These are phyloP conservation scores for Hypoxylon lenormandii DNA, from an alignment of 495 filamentous ascomycete genomes.

Conservation along the genomic window DNA sequence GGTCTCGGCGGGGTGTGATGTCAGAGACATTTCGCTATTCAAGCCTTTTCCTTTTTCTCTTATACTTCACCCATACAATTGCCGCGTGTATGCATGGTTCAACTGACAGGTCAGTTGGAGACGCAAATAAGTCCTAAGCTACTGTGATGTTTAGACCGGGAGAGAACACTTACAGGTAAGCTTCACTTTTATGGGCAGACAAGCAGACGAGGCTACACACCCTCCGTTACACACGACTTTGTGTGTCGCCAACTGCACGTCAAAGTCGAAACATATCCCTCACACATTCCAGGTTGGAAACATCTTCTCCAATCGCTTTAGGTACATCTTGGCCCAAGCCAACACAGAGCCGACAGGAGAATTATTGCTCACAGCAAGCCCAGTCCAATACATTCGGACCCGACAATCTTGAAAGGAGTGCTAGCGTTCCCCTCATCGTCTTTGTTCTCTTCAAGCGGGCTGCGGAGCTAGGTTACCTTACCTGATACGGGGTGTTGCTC, in stretches of 20 bases:
- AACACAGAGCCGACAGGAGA: slow-evolving; percentile 10
- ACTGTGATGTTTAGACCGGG: background rate
- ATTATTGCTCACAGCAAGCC: slow-evolving; percentile 9
- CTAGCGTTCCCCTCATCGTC: background rate
- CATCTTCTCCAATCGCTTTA: slow-evolving; percentile 19
- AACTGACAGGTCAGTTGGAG: slow-evolving; percentile 38
- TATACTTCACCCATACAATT: slow-evolving; percentile 9
- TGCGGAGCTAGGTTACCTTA: no score
- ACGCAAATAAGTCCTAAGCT: slow-evolving; percentile 4
- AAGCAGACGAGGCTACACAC: slow-evolving; percentile 22
- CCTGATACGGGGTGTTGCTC: background rate
- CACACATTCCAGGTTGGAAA: slow-evolving; percentile 11
- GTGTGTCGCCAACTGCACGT: slow-evolving; percentile 26
- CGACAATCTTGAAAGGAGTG: background rate
- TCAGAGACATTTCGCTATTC: slow-evolving; percentile 11
- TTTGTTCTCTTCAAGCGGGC: background rate
- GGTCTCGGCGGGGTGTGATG: slow-evolving; percentile 4
- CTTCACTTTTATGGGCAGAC: slow-evolving; percentile 36
- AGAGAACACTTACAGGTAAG: slow-evolving; percentile 22
- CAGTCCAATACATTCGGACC: slow-evolving; percentile 23
- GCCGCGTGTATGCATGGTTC: slow-evolving; percentile 11
- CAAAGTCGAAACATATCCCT: slow-evolving; percentile 16
- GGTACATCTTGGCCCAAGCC: slow-evolving; percentile 2
- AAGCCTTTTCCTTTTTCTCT: slow-evolving; percentile 4
- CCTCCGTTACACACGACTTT: slow-evolving; percentile 18